Base-by-base conservation (phyloP, 768 basidiomycete species). In the Leccinum fibrillosum region DNA sequence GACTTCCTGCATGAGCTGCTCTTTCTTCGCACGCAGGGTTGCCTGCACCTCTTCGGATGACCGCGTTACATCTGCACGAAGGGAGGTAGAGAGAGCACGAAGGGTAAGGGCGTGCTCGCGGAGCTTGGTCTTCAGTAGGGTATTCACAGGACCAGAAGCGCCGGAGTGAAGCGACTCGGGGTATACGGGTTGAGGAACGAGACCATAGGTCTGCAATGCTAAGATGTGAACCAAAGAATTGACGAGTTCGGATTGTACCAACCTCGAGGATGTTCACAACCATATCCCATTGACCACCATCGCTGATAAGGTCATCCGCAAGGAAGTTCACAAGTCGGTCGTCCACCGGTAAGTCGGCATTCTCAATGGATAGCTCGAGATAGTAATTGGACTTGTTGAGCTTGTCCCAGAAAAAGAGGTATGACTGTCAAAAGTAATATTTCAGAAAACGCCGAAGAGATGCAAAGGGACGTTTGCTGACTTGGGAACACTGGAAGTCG, bases 211-310 rank as follows among this genome's bases (percentile, higher is more conserved):
- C 79, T 86, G 58, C 11, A 8, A 39, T 49, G 45, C 47, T 23
- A 35, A 45, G 0, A 49, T 79, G 66, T 59, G 80, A 73, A 62
- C 77, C n/a, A 39, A 49, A 25, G 10, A 2, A 15, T 3, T 47
- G 37, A 7, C 37, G 17, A 19, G 47, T 17, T 2, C 3, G 13
- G n/a, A 42, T 12, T 19, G 11, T 13, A 66, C 72, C n/a, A 52
- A 83, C 84, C 76, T 83, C 82, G 42, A 89, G 72, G 19, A 89
- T 66, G 69, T 86, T 87, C 49, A 84, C 81, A 5, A 80, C 86
- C 94, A 96, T 98, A 68, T 98, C 95, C 88, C 90, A 95, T 71
- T 96, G 94, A 8, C 94, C 95, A 52, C 94, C 94, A 68, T 97
- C 94, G 64, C 84, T 87, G 69, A 96, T 86, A 47, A 92, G 90